Conservation (phyloP, 2,329 filamentous ascomycete species). For the Westerdykella aurantiaca region DNA sequence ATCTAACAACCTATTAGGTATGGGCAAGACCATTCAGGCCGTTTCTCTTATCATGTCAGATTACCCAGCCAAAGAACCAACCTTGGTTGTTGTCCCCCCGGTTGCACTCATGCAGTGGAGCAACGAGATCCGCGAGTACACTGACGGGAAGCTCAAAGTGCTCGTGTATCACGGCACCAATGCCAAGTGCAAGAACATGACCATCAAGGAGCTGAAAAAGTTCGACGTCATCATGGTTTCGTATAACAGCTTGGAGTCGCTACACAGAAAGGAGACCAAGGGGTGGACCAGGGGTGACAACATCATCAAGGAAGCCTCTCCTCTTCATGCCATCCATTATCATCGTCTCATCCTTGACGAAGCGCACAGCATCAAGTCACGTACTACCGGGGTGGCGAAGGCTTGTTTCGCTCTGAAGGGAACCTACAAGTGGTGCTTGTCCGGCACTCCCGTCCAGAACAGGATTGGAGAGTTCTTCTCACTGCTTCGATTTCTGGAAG, state of each 20-base stretch:
- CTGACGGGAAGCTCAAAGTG: constrained; percentile 82
- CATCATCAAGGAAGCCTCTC: constrained; percentile 68
- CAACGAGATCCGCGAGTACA: constrained; percentile 57
- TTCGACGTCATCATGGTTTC: constrained; percentile 97
- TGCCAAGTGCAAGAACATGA: constrained; percentile 70
- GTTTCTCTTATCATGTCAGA: constrained; percentile 98
- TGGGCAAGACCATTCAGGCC: constrained; percentile 97
- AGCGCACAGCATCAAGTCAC: constrained; percentile 87
- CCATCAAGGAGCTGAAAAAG: constrained; percentile 66
- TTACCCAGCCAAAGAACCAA: constrained; percentile 75
- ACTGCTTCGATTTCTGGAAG: constrained; percentile 81
- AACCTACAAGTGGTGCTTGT: constrained; percentile 90
- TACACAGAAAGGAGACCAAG: constrained; percentile 87
- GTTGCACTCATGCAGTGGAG: constrained; percentile 95
- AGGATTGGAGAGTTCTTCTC: constrained; percentile 97
- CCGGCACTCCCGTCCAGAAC: constrained; percentile 92
- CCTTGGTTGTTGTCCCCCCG: constrained; percentile 83
- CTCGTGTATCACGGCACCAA: constrained; percentile 88
- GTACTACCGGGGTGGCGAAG: constrained; percentile 85
- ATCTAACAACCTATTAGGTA: constrained; percentile 26
- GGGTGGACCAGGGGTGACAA: constrained; percentile 78
- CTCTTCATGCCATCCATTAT: constrained; percentile 77
- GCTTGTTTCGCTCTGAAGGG: constrained; percentile 89
- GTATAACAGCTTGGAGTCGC: constrained; percentile 84
- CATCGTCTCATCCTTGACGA: constrained; percentile 93